These are phyloP conservation scores for Boletus reticulatus DNA, from an alignment of 768 basidiomycete genomes.

Conservation along the genomic window DNA sequence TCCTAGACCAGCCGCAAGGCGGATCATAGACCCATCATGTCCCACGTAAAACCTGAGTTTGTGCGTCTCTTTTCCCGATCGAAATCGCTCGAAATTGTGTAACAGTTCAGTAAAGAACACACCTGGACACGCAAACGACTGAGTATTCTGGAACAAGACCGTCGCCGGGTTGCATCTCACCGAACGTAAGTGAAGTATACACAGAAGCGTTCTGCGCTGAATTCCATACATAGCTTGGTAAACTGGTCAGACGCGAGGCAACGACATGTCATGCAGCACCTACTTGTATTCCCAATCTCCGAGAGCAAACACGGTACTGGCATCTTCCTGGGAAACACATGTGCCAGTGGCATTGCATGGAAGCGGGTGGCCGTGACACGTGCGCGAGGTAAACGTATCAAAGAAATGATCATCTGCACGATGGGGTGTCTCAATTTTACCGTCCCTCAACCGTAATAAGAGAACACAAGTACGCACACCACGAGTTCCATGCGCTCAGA, in stretches of 20 bases:
- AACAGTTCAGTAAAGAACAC: constrained; percentile 46
- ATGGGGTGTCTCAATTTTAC: neutral
- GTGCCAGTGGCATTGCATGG: constrained; percentile 43
- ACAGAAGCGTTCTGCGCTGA: constrained; percentile 41
- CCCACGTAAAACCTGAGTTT: constrained; percentile 44
- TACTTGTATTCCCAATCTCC: constrained; percentile 64
- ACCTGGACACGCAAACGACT: constrained; percentile 24
- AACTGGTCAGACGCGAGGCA: neutral
- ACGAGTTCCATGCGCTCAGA: constrained; percentile 41
- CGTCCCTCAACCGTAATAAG: neutral
- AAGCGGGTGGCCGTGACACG: constrained; percentile 39
- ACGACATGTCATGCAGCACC: neutral
- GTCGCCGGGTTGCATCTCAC: constrained; percentile 19
- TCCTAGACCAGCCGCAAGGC: constrained; percentile 40
- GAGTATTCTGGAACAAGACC: neutral
- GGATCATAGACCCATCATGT: constrained; percentile 48
- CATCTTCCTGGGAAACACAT: constrained; percentile 44
- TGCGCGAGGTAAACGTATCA: constrained; percentile 49
- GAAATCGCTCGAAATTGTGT: constrained; percentile 38
- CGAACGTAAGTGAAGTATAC: constrained; percentile 46
- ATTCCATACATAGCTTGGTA: constrained; percentile 48
- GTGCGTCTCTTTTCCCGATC: constrained; percentile 30
- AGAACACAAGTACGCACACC: constrained; percentile 37
- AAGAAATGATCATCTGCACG: constrained; percentile 42
- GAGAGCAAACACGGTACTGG: constrained; percentile 50